These are phyloP conservation scores for Tubosaeta sp. DNA, from an alignment of 768 basidiomycete species.

Conservation along the genomic window DNA sequence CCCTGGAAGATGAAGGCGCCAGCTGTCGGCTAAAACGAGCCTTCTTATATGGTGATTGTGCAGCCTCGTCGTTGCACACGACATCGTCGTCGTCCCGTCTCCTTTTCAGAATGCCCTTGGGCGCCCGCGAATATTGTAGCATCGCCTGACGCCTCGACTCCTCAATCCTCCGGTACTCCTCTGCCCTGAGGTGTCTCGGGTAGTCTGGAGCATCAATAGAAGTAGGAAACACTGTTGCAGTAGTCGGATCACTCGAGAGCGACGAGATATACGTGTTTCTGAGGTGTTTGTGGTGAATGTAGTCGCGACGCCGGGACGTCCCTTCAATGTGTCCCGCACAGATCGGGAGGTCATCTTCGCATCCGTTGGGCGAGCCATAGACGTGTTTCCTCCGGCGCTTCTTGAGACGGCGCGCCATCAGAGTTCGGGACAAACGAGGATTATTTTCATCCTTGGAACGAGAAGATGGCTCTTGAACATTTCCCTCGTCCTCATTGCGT, in stretches of 20 bases:
- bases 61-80: slow-evolving; percentile 3
- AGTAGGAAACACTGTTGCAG: slow-evolving; percentile 8
- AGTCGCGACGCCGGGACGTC: slow-evolving; percentile 22
- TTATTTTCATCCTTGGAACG: slow-evolving; percentile 14
- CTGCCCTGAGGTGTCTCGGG: slow-evolving; percentile 17
- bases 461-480: neutral
- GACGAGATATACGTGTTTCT: slow-evolving; percentile 29
- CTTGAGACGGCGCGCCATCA: slow-evolving; percentile 3
- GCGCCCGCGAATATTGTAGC: slow-evolving; percentile 16
- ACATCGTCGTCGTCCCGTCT: slow-evolving; percentile 16
- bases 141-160: slow-evolving; percentile 28
- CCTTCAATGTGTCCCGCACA: slow-evolving; percentile 24
- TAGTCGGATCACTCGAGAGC: slow-evolving; percentile 13
- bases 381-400: slow-evolving; percentile 6
- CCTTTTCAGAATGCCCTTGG: slow-evolving; percentile 29
- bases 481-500: slow-evolving; percentile 1
- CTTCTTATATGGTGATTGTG: slow-evolving; percentile 15
- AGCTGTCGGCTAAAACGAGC: slow-evolving; percentile 18
- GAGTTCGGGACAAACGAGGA: neutral
- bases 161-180: slow-evolving; percentile 24
- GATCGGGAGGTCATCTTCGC: slow-evolving; percentile 22
- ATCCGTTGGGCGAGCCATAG: slow-evolving; percentile 4
- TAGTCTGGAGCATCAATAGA: slow-evolving; percentile 15
- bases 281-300: slow-evolving; percentile 24
- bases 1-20: slow-evolving; percentile 1